Evolutionary conservation across 148 eudicot genomes (phyloP).

Genomic region (Rhododendron vialii): DNA sequence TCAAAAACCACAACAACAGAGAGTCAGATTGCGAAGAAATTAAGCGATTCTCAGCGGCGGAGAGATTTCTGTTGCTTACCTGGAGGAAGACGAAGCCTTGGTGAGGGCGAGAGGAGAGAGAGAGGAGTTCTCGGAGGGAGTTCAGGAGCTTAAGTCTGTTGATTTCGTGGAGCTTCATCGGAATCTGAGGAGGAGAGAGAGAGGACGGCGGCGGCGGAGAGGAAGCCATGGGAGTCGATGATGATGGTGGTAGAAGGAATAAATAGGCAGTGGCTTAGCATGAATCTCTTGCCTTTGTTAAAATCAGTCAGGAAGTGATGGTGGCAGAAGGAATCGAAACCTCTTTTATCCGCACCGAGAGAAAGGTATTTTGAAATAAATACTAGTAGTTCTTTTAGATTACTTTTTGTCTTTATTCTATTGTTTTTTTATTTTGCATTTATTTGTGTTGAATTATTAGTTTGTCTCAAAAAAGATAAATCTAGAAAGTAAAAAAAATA

Average conservation of each 20-base stretch:
- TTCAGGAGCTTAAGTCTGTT: slow-evolving; percentile 61
- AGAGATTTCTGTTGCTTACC: slow-evolving; percentile 25
- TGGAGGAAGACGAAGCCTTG: slow-evolving; percentile 72
- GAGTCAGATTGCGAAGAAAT: background rate
- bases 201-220: slow-evolving; percentile 17
- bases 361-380: too few relatives aligned
- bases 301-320: too few relatives aligned
- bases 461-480: too few relatives aligned
- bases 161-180: slow-evolving; percentile 52
- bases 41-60: background rate
- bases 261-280: too few relatives aligned
- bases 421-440: too few relatives aligned
- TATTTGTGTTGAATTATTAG: too few relatives aligned
- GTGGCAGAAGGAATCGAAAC: too few relatives aligned
- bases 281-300: too few relatives aligned
- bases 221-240: slow-evolving; percentile 29
- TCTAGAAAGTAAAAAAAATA: too few relatives aligned
- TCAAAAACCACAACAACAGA: background rate
- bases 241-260: background rate
- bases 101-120: slow-evolving; percentile 42
- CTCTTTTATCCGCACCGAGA: too few relatives aligned
- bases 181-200: slow-evolving; percentile 55
- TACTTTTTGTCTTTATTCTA: too few relatives aligned
- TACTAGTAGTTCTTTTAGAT: too few relatives aligned
- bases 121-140: slow-evolving; percentile 53